phyloP scores from a whole-genome alignment of 176 grass and related monocot species.

The Carex parvula region DNA sequence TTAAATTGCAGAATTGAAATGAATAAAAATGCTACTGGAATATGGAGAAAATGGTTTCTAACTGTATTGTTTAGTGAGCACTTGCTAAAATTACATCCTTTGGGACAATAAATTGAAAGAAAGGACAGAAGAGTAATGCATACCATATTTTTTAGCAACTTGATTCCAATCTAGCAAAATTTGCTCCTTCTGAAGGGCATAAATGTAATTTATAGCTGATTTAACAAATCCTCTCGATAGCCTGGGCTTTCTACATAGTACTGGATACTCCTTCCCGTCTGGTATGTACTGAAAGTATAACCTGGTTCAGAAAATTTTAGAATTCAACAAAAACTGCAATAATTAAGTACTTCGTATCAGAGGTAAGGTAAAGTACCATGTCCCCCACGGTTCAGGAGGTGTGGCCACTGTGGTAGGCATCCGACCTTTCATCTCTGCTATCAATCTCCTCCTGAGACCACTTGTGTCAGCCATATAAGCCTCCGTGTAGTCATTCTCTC shows the following conservation, averaged over 20 bases:
- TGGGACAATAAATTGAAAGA: neutral
- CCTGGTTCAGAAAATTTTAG: constrained; percentile 36
- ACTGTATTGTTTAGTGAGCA: neutral
- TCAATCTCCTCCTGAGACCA: constrained; percentile 47
- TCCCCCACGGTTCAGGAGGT: constrained; percentile 73
- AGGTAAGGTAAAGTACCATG: constrained; percentile 43
- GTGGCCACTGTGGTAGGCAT: constrained; percentile 46
- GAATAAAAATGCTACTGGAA: neutral
- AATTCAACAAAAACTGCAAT: neutral
- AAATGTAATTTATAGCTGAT: constrained; percentile 49
- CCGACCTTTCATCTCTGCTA: constrained; percentile 65
- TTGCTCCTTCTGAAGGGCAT: constrained; percentile 47
- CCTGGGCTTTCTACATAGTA: constrained; percentile 60
- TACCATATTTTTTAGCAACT: constrained; percentile 72
- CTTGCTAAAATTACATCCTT: constrained; percentile 25
- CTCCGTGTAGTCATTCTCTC: constrained; percentile 69
- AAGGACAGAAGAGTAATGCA: constrained; percentile 20
- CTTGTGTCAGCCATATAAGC: constrained; percentile 53
- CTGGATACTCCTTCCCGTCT: constrained; percentile 73
- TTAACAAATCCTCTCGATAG: constrained; percentile 34
- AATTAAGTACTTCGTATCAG: neutral
- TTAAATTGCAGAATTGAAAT: neutral
- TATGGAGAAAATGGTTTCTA: neutral
- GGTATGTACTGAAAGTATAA: constrained; percentile 85
- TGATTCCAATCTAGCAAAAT: constrained; percentile 80